Evolutionary conservation across 1,284 basidiomycete species (phyloP).

Genomic region (Leucoagaricus sp.): DNA sequence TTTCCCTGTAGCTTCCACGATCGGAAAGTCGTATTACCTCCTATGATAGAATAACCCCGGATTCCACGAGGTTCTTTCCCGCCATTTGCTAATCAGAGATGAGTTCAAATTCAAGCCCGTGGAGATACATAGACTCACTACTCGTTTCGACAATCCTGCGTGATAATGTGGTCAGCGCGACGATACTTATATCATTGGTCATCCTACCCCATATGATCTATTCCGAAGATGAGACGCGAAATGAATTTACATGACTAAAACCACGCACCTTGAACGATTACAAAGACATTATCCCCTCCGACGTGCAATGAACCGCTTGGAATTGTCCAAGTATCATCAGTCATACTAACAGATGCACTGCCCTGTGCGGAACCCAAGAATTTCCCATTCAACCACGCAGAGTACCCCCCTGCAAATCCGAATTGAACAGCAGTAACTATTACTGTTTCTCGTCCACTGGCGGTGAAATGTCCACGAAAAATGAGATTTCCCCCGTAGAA

Average conservation of each 20-base stretch:
- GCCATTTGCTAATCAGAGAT: slow-evolving; percentile 35
- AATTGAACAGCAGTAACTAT: slow-evolving; percentile 48
- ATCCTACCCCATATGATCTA: slow-evolving; percentile 49
- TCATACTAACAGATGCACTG: slow-evolving; percentile 40
- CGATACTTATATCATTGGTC: background rate
- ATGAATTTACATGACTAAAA: background rate
- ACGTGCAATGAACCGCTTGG: slow-evolving; percentile 34
- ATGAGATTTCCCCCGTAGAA: slow-evolving; percentile 52
- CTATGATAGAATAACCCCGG: slow-evolving; percentile 45
- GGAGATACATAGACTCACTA: slow-evolving; percentile 31
- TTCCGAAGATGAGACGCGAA: slow-evolving; percentile 13
- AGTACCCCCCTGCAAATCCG: slow-evolving; percentile 51
- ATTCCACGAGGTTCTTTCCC: slow-evolving; percentile 57
- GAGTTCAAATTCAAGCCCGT: background rate
- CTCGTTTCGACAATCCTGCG: slow-evolving; percentile 46
- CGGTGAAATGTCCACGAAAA: slow-evolving; percentile 53
- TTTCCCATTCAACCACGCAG: slow-evolving; percentile 50
- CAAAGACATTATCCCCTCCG: slow-evolving; percentile 47
- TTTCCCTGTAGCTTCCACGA: slow-evolving; percentile 58
- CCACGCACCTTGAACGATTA: slow-evolving; percentile 47
- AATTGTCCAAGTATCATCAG: slow-evolving; percentile 42
- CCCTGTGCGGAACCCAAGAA: slow-evolving; percentile 53
- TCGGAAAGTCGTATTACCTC: slow-evolving; percentile 40
- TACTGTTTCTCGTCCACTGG: slow-evolving; percentile 42
- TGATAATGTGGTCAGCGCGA: slow-evolving; percentile 1